A percentile compares a stretch with the other conserved stretches of the same genome.
phyloP scores from a whole-genome alignment of 345 rosid species.

The Populus euphratica region DNA sequence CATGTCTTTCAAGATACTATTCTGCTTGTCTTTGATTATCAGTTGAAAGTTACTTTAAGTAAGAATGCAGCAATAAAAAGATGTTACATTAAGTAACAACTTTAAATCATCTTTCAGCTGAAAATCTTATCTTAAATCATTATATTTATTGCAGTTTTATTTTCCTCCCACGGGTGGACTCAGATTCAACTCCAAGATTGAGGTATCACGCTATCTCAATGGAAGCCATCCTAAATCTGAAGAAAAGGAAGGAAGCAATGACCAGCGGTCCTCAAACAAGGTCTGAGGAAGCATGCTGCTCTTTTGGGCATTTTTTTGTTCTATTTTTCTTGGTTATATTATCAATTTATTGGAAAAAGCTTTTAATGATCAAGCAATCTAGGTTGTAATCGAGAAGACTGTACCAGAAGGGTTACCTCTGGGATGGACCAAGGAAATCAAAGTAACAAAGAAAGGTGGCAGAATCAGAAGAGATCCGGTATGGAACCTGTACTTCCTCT shows the following conservation, averaged over 20 bases:
- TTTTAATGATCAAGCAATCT: conserved; percentile 37
- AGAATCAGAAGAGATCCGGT: conserved; percentile 70
- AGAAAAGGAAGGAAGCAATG: conserved; percentile 22
- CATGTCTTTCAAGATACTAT: not conserved
- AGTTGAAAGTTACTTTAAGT: conserved; percentile 3
- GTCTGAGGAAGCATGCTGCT: conserved; percentile 24
- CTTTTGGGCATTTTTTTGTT: not conserved
- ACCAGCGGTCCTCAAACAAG: conserved; percentile 15
- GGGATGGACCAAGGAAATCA: conserved; percentile 86
- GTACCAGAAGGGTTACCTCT: conserved; percentile 71
- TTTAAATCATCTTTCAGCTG: not conserved
- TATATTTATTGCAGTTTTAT: conserved; percentile 46
- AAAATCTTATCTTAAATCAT: conserved; percentile 1
- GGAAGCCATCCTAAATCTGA: conserved; percentile 18
- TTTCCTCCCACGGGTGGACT: conserved; percentile 40
- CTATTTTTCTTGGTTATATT: not conserved
- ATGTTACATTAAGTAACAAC: not conserved
- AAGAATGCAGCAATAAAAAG: not conserved
- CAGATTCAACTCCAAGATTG: conserved; percentile 40
- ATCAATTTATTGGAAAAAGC: conserved; percentile 14
- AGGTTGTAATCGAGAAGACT: conserved; percentile 56
- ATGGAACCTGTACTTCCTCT: conserved; percentile 24
- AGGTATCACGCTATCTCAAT: conserved; percentile 41
- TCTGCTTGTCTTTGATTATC: not conserved
- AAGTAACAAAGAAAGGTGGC: conserved; percentile 47